Percentiles rank a stretch among this genome's conserved stretches.
Conservation (phyloP, 768 basidiomycete species). For the Neoboletus magnificus region DNA sequence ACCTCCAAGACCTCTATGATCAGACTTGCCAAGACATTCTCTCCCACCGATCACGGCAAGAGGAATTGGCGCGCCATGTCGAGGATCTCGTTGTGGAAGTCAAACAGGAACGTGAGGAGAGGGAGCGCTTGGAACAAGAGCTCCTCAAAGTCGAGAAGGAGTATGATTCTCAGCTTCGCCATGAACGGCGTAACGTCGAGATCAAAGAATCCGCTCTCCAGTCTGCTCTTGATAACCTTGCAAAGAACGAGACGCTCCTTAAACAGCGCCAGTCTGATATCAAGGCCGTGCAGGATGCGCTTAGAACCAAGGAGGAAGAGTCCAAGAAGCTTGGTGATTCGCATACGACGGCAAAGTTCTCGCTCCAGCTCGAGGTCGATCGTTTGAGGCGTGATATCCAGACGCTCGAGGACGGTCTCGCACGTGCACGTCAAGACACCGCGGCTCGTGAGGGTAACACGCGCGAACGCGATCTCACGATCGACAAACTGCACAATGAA, state of each 20-base stretch:
- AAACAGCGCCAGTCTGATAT: constrained; percentile 75
- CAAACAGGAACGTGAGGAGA: constrained; percentile 53
- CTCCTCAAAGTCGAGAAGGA: constrained; percentile 57
- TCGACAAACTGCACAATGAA: constrained; percentile 76
- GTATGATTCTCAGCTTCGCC: constrained; percentile 58
- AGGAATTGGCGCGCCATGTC: constrained; percentile 72
- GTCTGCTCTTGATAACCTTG: constrained; percentile 58
- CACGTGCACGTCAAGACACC: constrained; percentile 65
- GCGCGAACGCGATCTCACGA: constrained; percentile 65
- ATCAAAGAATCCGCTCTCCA: constrained; percentile 68
- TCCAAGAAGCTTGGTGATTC: constrained; percentile 79
- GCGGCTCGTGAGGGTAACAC: constrained; percentile 60
- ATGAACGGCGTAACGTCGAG: constrained; percentile 61
- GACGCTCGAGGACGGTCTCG: constrained; percentile 74
- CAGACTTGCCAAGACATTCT: constrained; percentile 57
- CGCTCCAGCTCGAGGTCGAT: constrained; percentile 87
- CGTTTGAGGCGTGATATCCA: constrained; percentile 81
- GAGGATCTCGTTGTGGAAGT: constrained; percentile 68
- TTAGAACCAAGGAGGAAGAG: constrained; percentile 73
- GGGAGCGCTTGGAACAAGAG: constrained; percentile 52
- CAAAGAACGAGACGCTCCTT: constrained; percentile 60
- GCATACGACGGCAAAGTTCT: constrained; percentile 78
- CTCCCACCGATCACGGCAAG: constrained; percentile 67
- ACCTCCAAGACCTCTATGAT: constrained; percentile 65
- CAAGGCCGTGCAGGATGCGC: constrained; percentile 61